phyloP scores from a whole-genome alignment of 1,284 basidiomycete genomes.

The Leccinum pachyderme region DNA sequence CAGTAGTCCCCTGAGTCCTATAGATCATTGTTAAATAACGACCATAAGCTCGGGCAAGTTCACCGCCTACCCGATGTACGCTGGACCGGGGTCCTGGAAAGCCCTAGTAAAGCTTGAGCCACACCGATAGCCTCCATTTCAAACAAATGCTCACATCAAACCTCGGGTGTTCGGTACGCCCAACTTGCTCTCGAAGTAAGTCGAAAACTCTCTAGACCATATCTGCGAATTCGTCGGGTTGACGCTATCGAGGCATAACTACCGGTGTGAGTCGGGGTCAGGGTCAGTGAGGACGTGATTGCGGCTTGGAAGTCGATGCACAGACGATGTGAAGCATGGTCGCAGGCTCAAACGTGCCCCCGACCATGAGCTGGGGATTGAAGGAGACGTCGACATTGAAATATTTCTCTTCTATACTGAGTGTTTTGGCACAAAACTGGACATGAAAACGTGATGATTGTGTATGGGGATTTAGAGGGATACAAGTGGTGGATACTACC shows the following conservation, averaged over 20 bases:
- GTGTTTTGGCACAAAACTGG: neutral
- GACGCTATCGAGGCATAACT: neutral
- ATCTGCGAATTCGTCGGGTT: neutral
- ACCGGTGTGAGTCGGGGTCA: neutral
- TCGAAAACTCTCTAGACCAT: neutral
- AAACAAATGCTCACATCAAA: neutral
- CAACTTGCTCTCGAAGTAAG: neutral
- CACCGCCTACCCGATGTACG: neutral
- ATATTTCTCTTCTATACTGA: too few species aligned
- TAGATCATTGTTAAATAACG: neutral
- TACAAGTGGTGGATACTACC: constrained; percentile 10
- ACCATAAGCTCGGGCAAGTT: neutral
- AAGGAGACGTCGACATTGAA: too few species aligned
- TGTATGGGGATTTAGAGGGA: neutral
- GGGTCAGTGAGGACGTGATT: neutral
- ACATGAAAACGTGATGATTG: neutral
- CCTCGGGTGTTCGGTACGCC: neutral
- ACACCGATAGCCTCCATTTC: neutral
- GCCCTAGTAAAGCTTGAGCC: neutral
- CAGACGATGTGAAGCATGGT: constrained; percentile 55
- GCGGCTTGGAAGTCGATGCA: constrained; percentile 3
- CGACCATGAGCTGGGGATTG: too few species aligned
- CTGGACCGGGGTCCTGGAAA: neutral
- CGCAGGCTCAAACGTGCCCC: constrained; percentile 65
- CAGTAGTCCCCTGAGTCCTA: neutral